Percentiles rank a stretch among this genome's conserved stretches.
Conservation (phyloP, 495 filamentous ascomycete species). For the Copromyces sp. region DNA sequence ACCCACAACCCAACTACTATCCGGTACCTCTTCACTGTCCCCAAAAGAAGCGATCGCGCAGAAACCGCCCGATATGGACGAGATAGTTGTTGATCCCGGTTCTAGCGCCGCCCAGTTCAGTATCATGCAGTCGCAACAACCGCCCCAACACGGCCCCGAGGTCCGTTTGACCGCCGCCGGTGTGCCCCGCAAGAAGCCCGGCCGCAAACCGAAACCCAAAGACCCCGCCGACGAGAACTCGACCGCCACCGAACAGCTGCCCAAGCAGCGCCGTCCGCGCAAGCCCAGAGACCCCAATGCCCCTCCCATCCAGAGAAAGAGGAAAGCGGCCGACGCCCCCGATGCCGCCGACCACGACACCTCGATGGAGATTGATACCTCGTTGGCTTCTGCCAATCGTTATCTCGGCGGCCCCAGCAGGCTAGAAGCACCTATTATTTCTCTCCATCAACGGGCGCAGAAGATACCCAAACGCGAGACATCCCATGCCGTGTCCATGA, state of each 20-base stretch:
- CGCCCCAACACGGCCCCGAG: constrained; percentile 8
- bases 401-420: background rate
- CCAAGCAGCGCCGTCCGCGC: constrained; percentile 43
- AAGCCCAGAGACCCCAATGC: constrained; percentile 49
- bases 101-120: constrained; percentile 17
- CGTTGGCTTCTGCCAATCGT: constrained; percentile 13
- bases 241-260: constrained; percentile 25
- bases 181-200: constrained; percentile 38
- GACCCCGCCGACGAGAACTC: constrained; percentile 32
- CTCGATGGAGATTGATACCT: constrained; percentile 18
- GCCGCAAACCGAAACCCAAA: constrained; percentile 43
- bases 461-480: constrained; percentile 30
- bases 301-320: constrained; percentile 40
- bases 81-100: constrained; percentile 29
- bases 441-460: constrained; percentile 19
- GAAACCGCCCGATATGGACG: constrained; percentile 25
- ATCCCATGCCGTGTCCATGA: constrained; percentile 33
- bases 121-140: constrained; percentile 23
- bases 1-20: background rate
- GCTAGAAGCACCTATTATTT: background rate
- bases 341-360: constrained; percentile 26
- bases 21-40: background rate
- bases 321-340: constrained; percentile 33
- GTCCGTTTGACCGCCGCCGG: constrained; percentile 36
- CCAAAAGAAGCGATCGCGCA: constrained; percentile 16